These are phyloP conservation scores for Claviceps sorghi DNA, from an alignment of 2,329 filamentous ascomycete species.

Conservation along the genomic window DNA sequence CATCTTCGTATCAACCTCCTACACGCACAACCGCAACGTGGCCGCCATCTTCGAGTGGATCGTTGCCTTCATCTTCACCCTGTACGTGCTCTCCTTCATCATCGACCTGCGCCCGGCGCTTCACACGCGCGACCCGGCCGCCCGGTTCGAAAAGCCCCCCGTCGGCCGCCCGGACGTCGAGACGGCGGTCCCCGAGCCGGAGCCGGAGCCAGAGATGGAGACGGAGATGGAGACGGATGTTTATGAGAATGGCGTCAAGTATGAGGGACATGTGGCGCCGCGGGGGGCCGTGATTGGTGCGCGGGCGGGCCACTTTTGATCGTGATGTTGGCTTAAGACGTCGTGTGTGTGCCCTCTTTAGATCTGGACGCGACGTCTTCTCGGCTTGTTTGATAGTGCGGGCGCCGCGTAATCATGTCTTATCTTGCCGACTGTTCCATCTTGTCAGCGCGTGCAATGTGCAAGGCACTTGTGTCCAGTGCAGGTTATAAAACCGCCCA, in stretches of 20 bases:
- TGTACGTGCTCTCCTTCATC: constrained; percentile 76
- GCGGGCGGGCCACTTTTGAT: constrained; percentile 1
- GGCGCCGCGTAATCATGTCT: too few species aligned
- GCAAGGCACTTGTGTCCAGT: too few species aligned
- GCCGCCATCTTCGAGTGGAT: constrained; percentile 69
- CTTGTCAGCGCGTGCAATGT: too few species aligned
- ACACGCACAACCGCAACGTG: constrained; percentile 37
- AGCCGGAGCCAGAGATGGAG: too few species aligned
- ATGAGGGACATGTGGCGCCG: too few species aligned
- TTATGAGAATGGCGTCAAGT: neutral
- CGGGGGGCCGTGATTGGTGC: neutral
- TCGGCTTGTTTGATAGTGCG: too few species aligned
- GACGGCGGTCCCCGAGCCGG: constrained; percentile 2
- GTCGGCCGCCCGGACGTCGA: constrained; percentile 14
- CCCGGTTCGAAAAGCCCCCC: constrained; percentile 17
- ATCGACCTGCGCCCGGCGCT: constrained; percentile 75
- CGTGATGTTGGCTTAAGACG: too few species aligned
- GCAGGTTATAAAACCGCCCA: too few species aligned
- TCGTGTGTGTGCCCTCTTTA: too few species aligned
- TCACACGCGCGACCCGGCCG: constrained; percentile 31
- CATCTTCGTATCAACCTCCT: constrained; percentile 50
- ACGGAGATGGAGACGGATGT: neutral
- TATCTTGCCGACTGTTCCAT: too few species aligned
- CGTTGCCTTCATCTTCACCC: constrained; percentile 71
- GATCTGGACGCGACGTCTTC: too few species aligned